Base-by-base conservation (phyloP, 2,329 filamentous ascomycete genomes). In the Xylaria multiplex region DNA sequence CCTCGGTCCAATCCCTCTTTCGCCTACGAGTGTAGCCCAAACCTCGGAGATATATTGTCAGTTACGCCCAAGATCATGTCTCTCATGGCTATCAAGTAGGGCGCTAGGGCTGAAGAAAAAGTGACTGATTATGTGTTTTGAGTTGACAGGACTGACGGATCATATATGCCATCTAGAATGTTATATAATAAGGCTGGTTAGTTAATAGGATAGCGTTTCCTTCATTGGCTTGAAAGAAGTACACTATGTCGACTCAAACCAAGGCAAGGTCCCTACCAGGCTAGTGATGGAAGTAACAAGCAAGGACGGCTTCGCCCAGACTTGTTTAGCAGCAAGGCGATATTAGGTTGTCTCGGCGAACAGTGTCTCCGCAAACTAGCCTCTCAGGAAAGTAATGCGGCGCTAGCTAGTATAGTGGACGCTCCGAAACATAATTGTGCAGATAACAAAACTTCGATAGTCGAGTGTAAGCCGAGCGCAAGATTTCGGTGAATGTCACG, bases 111-210 rank as follows among this genome's bases (percentile, higher is more conserved):
- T 73, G 73, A 73, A 48, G 61, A 54, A 54, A 65, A 40, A 5
- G 37, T 40, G 37, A 14, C 4, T 60, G 59, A 58, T 69, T 61
- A 63, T 67, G 63, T 14, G 37, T 14, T 69, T 52, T 65, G 43
- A 45, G 65, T 54, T 59, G n/a, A 48, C 40, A 50, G 62, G 72
- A 74, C 72, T 67, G 72, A 71, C 69, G 67, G 55, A 65, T 67
- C 70, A 66, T 69, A 73, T 70, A 65, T 69, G 66, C 32, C 67
- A 69, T 64, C 57, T 52, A 56, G 65, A 62, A 71, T 68, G 66
- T 74, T 70, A 69, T 72, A 68, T 59, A 63, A 70, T 71, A 61
- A 73, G 72, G 71, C 73, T 74, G 59, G 42, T 22, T 37, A 7
- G 37, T 5, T 32, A 59, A 24, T 14, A 53, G 69, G 35, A 46